These are phyloP conservation scores for Auricularia sp. DNA, from an alignment of 768 basidiomycete genomes.

Conservation along the genomic window DNA sequence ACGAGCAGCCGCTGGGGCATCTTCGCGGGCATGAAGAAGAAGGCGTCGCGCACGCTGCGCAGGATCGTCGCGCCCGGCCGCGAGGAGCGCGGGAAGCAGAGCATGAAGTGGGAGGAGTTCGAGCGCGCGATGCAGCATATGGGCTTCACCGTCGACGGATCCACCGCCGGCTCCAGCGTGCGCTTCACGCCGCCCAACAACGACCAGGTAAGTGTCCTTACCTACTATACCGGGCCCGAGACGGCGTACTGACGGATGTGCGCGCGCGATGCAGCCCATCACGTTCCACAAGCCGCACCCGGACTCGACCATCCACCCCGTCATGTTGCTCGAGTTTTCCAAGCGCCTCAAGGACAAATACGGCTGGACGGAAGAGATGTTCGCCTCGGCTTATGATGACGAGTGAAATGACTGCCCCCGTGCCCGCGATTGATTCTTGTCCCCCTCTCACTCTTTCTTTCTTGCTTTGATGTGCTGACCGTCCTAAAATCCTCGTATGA, in stretches of 20 bases:
- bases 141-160: constrained; percentile 65
- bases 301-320: constrained; percentile 49
- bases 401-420: neutral
- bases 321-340: constrained; percentile 42
- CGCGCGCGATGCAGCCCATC: constrained; percentile 39
- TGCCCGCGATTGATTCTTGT: no score
- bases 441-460: no score
- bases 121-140: constrained; percentile 64
- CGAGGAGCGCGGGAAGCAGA: constrained; percentile 41
- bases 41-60: constrained; percentile 17
- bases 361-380: constrained; percentile 50
- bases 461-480: no score
- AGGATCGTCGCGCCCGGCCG: neutral
- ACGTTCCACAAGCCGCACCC: constrained; percentile 77
- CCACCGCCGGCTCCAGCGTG: constrained; percentile 74
- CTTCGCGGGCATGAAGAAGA: constrained; percentile 13
- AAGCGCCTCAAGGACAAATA: constrained; percentile 53
- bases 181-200: constrained; percentile 66
- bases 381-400: constrained; percentile 13
- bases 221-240: constrained; percentile 19
- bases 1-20: constrained; percentile 45
- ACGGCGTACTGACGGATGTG: neutral
- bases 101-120: constrained; percentile 76
- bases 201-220: constrained; percentile 32
- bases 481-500: no score